Base-by-base conservation (phyloP, 805 yeast species). In the Spathaspora girioi region DNA sequence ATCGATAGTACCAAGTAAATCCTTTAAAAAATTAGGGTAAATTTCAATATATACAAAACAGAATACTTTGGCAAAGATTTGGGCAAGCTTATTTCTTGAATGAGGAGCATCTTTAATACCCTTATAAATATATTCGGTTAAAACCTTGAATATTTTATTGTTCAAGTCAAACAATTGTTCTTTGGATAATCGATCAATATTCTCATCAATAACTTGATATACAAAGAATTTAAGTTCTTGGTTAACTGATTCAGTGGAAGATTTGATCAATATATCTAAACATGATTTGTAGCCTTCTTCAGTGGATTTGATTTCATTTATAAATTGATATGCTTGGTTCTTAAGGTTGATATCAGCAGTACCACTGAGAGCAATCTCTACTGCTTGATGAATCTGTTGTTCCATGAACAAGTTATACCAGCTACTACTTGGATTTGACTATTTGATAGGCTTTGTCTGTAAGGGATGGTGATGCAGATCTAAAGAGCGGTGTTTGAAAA, bases 381-480 rank as follows among this genome's bases (percentile, higher is more conserved):
- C 94, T 42, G 96, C 97, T 70, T 89, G 94, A 66, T 82, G 89
- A 61, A 92, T 86, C 74, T 91, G 96, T 56, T 74, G 71, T 54
- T 75, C 77, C 70, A 66, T 66, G 27, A 12, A 35, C 15, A 14
- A 35, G 40, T 35, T 11, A 3, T 14, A 35, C 18, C 14, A 35
- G 18, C 3, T 35, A n/a, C n/a, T n/a, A n/a, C n/a, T n/a, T n/a
- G n/a, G 40, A 9, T 29, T 5, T 10, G 32, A 5, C 4, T 29
- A 12, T 29, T 9, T 5, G 32, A 12, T 9, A 29, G 32, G 11
- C 32, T 27, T 6, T 27, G 38, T 32, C 5, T 5, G 38, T 32
- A 14, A 14, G 18, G 17, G 40, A 14, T 35, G 40, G 40, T 9
- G 40, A 29, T 29, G 11, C 9, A 6, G 3, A 6, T 23, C n/a